These are phyloP conservation scores for Hymenoscyphus fraxineus DNA, from an alignment of 2,329 filamentous ascomycete species.

Conservation along the genomic window DNA sequence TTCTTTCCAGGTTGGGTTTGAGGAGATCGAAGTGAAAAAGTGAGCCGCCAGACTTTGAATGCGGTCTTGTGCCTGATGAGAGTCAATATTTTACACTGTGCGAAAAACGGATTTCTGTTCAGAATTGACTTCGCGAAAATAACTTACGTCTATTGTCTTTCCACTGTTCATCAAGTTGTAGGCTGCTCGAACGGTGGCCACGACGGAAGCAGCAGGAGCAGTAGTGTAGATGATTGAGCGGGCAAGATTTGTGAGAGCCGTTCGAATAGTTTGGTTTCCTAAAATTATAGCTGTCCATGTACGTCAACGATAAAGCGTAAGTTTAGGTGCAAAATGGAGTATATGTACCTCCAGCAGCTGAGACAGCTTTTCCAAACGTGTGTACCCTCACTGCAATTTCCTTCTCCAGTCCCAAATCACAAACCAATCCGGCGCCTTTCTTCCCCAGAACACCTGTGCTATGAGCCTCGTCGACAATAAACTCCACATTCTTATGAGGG, in stretches of 20 bases:
- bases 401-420: conserved; percentile 44
- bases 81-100: neutral
- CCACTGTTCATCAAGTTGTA: conserved; percentile 24
- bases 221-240: conserved; percentile 39
- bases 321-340: conserved; percentile 14
- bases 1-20: neutral
- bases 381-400: conserved; percentile 48
- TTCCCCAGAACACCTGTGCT: conserved; percentile 46
- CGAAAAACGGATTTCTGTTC: neutral
- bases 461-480: conserved; percentile 53
- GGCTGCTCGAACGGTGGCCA: conserved; percentile 36
- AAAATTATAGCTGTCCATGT: conserved; percentile 2
- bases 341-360: conserved; percentile 32
- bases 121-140: too few species aligned
- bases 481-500: conserved; percentile 39
- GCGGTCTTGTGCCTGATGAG: neutral
- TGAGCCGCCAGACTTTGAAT: neutral
- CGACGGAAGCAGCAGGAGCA: conserved; percentile 37
- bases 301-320: neutral
- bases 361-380: conserved; percentile 49
- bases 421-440: conserved; percentile 45
- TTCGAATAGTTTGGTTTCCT: neutral
- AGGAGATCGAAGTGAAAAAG: neutral
- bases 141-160: neutral
- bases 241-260: conserved; percentile 3